Conservation (phyloP, 371 early-diverging fungal species). For the Syncephalastrum monosporum region DNA sequence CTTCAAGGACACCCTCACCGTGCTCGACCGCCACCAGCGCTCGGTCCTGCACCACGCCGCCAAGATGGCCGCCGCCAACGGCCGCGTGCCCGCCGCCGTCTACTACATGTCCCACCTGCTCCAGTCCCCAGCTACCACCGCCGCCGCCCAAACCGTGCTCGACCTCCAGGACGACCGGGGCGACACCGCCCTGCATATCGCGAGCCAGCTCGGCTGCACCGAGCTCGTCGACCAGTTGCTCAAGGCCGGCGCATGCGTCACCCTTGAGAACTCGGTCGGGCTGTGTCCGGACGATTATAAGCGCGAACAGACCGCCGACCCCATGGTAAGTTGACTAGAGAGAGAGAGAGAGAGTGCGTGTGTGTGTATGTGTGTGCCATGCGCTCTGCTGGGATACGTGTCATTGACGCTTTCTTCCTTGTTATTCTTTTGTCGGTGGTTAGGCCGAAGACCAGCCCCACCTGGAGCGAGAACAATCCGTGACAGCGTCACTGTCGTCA, state of each 20-base stretch:
- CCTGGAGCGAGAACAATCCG: too few species aligned
- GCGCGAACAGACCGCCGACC: constrained; percentile 58
- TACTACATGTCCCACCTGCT: constrained; percentile 76
- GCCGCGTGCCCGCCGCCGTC: constrained; percentile 60
- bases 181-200: constrained; percentile 89
- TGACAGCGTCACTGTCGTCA: too few species aligned
- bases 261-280: too few species aligned
- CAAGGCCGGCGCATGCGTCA: constrained; percentile 9
- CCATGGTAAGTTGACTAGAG: too few species aligned
- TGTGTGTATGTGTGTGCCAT: too few species aligned
- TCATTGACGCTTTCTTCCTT: too few species aligned
- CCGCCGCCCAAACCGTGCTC: constrained; percentile 41
- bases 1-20: constrained; percentile 62
- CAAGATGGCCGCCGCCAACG: constrained; percentile 58
- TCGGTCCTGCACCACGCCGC: constrained; percentile 89
- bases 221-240: constrained; percentile 64
- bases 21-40: constrained; percentile 69
- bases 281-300: constrained; percentile 4
- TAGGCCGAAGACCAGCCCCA: too few species aligned
- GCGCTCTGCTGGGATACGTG: too few species aligned
- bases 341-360: too few species aligned
- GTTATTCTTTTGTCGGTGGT: too few species aligned
- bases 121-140: too few species aligned
- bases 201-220: constrained; percentile 72
- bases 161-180: constrained; percentile 78